phyloP scores from a whole-genome alignment of 1,139 yeast species.

The Geotrichum fermentans region DNA sequence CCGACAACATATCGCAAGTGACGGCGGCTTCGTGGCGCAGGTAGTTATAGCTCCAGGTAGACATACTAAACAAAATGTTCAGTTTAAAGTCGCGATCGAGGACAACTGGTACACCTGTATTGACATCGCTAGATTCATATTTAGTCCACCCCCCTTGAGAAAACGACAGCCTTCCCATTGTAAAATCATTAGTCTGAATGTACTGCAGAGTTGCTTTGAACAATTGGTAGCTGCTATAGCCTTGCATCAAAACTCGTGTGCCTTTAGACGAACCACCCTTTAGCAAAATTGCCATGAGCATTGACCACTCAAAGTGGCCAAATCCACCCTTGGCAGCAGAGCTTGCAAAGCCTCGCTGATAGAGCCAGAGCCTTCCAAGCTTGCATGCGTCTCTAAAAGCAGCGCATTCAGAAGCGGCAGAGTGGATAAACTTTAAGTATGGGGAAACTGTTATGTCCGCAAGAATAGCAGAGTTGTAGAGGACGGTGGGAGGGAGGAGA shows the following conservation, averaged over 20 bases:
- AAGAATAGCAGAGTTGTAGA: slow-evolving; percentile 75
- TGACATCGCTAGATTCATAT: slow-evolving; percentile 14
- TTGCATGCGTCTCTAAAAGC: slow-evolving; percentile 87
- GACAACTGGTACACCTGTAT: slow-evolving; percentile 33
- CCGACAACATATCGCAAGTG: slow-evolving; percentile 65
- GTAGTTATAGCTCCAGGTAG: slow-evolving; percentile 57
- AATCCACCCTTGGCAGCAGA: slow-evolving; percentile 59
- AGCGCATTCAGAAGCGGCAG: slow-evolving; percentile 69
- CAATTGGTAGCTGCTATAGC: slow-evolving; percentile 87
- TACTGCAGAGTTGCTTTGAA: slow-evolving; percentile 84
- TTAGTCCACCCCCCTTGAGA: slow-evolving; percentile 20
- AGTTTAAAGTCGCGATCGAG: slow-evolving; percentile 69
- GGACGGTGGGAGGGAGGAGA: slow-evolving; percentile 69
- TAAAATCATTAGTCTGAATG: slow-evolving; percentile 70
- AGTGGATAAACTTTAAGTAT: slow-evolving; percentile 69
- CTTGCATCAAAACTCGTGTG: slow-evolving; percentile 70
- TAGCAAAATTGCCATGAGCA: slow-evolving; percentile 71
- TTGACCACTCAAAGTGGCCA: slow-evolving; percentile 86
- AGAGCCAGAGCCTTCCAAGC: slow-evolving; percentile 83
- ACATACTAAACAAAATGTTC: slow-evolving; percentile 79
- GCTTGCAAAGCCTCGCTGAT: slow-evolving; percentile 76
- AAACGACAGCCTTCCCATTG: slow-evolving; percentile 34
- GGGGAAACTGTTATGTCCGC: slow-evolving; percentile 64
- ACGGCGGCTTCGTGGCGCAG: slow-evolving; percentile 63
- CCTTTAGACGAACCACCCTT: slow-evolving; percentile 81